Conservation (phyloP, 208 protist genomes). For the Crithidia sp. region DNA sequence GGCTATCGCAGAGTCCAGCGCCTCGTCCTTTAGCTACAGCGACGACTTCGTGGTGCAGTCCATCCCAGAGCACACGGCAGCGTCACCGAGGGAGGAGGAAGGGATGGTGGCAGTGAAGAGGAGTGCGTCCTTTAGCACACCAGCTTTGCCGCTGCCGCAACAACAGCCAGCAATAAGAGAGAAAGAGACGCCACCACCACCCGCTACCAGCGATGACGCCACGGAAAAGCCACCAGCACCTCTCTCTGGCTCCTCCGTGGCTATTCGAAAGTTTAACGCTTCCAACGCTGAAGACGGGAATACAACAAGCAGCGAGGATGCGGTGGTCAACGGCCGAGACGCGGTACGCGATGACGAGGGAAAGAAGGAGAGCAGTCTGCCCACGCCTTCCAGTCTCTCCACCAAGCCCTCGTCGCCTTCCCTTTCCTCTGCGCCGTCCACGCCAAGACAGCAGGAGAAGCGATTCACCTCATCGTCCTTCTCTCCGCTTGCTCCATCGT, state of each 20-base stretch:
- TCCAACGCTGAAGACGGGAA: too few relatives aligned
- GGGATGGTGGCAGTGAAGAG: conserved; percentile 1
- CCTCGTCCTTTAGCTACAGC: conserved; percentile 16
- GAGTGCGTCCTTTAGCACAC: background rate
- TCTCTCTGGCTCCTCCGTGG: background rate
- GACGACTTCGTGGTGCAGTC: conserved; percentile 24
- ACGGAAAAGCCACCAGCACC: background rate
- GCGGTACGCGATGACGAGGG: background rate
- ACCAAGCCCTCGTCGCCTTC: background rate
- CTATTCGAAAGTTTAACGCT: background rate
- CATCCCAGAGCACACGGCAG: background rate
- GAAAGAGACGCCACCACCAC: too few relatives aligned
- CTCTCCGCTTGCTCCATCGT: background rate
- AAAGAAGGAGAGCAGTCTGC: background rate
- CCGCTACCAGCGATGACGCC: too few relatives aligned
- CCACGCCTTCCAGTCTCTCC: background rate
- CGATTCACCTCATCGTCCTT: background rate
- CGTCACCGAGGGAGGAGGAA: background rate
- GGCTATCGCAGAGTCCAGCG: background rate
- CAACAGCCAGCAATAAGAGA: too few relatives aligned
- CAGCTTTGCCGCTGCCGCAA: too few relatives aligned
- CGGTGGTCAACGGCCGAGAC: too few relatives aligned
- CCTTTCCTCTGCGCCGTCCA: background rate
- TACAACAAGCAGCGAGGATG: too few relatives aligned
- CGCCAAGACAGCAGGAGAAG: background rate